These are phyloP conservation scores for Spathaspora boniae DNA, from an alignment of 805 yeast genomes.

Conservation along the genomic window DNA sequence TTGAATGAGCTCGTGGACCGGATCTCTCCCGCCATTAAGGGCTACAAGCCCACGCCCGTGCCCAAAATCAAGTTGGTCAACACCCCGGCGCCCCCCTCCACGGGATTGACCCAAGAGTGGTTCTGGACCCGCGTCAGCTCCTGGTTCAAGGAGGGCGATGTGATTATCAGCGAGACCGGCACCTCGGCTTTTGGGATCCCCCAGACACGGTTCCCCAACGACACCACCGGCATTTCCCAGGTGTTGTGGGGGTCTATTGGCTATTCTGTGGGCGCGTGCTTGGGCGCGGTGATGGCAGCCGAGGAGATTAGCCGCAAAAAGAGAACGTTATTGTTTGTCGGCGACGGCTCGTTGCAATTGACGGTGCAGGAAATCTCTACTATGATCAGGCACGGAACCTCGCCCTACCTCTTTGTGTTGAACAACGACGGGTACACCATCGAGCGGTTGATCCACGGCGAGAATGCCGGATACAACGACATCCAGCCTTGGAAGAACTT, in stretches of 20 bases:
- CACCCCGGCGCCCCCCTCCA: slow-evolving; percentile 33
- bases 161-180: slow-evolving; percentile 69
- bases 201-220: slow-evolving; percentile 60
- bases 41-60: slow-evolving; percentile 51
- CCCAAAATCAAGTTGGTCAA: slow-evolving; percentile 49
- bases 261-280: slow-evolving; percentile 61
- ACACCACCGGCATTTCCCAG: slow-evolving; percentile 65
- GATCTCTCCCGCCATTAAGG: slow-evolving; percentile 33
- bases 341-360: slow-evolving; percentile 75
- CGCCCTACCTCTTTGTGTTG: slow-evolving; percentile 65
- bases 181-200: slow-evolving; percentile 72
- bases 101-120: slow-evolving; percentile 55
- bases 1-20: slow-evolving; percentile 40
- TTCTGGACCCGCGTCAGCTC: slow-evolving; percentile 62
- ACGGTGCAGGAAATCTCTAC: slow-evolving; percentile 73
- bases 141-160: slow-evolving; percentile 65
- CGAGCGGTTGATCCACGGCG: slow-evolving; percentile 72
- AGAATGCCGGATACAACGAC: slow-evolving; percentile 58
- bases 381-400: slow-evolving; percentile 61
- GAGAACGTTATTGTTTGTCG: slow-evolving; percentile 65
- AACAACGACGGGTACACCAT: slow-evolving; percentile 76
- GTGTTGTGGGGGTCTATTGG: slow-evolving; percentile 79
- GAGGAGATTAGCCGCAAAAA: slow-evolving; percentile 52
- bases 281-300: slow-evolving; percentile 69
- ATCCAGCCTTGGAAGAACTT: slow-evolving; percentile 69